Percentiles rank a stretch among this genome's conserved stretches.
Conservation (phyloP, 2,329 filamentous ascomycete species). For the Trichoderma sp. region DNA sequence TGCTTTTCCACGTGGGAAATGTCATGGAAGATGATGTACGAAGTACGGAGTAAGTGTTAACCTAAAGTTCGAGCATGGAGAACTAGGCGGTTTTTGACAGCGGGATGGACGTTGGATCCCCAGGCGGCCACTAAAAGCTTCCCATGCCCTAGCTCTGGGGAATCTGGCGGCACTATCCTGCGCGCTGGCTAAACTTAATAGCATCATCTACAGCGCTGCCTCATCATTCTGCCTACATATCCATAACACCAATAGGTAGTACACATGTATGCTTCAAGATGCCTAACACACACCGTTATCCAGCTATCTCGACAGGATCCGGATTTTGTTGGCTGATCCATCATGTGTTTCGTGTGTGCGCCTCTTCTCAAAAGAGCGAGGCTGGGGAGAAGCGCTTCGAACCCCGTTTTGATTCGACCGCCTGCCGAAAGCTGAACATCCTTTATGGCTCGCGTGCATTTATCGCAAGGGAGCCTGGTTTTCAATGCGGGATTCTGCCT, state of each 20-base stretch:
- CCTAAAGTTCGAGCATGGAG: neutral
- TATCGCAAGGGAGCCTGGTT: neutral
- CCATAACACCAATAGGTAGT: neutral
- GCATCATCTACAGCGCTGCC: neutral
- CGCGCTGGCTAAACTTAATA: neutral
- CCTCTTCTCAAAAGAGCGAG: neutral
- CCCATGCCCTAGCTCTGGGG: neutral
- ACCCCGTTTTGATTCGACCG: conserved; percentile 2
- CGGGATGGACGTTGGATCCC: neutral
- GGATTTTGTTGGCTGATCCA: neutral
- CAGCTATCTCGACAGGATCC: neutral
- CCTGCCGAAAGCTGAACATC: conserved; percentile 3
- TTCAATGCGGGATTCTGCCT: neutral
- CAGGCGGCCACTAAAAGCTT: neutral
- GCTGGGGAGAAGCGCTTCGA: conserved; percentile 3
- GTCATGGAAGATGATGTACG: neutral
- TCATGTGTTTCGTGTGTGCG: neutral
- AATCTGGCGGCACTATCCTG: neutral
- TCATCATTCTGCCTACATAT: neutral
- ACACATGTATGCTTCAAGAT: neutral
- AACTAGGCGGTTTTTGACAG: neutral
- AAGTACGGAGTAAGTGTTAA: neutral
- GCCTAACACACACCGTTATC: neutral
- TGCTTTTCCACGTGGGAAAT: neutral
- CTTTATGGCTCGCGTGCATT: neutral